Percentiles rank a stretch among this genome's conserved stretches.
Conservation (phyloP, 2,329 filamentous ascomycete species). For the Ophiostoma sp. region DNA sequence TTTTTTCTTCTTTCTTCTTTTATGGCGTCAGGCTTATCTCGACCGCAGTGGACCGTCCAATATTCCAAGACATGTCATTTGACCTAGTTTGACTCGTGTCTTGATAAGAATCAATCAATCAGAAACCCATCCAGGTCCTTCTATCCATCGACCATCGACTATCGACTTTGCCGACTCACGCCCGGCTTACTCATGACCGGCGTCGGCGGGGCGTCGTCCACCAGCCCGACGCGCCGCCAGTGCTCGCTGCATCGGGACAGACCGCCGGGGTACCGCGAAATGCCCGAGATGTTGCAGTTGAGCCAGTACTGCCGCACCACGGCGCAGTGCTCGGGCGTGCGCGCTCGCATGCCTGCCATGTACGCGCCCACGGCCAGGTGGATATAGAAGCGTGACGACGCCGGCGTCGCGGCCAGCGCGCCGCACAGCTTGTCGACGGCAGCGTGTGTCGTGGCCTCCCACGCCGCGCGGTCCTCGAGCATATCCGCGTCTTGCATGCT, state of each 20-base stretch:
- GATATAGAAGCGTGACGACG: conserved; percentile 37
- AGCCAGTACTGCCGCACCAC: conserved; percentile 37
- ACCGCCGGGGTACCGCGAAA: conserved; percentile 35
- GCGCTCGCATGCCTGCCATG: conserved; percentile 37
- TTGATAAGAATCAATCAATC: neutral
- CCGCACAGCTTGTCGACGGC: conserved; percentile 37
- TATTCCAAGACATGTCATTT: neutral
- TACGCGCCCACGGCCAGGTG: conserved; percentile 39
- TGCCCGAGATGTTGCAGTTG: conserved; percentile 36
- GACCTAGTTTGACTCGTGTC: neutral
- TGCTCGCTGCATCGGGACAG: conserved; percentile 23
- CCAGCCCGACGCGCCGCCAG: conserved; percentile 23
- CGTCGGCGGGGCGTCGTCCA: conserved; percentile 1
- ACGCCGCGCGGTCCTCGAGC: conserved; percentile 6
- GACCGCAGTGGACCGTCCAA: neutral
- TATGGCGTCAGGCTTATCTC: neutral
- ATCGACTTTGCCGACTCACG: neutral
- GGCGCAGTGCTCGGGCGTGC: conserved; percentile 33
- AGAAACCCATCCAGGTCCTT: neutral
- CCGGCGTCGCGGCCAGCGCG: conserved; percentile 32
- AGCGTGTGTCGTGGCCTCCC: conserved; percentile 28
- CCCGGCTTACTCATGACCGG: neutral
- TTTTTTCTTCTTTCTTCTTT: no score
- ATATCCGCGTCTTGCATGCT: neutral
- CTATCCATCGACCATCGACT: neutral